phyloP scores from a whole-genome alignment of 2,329 filamentous ascomycete genomes.

The Colletotrichum zoysiae region DNA sequence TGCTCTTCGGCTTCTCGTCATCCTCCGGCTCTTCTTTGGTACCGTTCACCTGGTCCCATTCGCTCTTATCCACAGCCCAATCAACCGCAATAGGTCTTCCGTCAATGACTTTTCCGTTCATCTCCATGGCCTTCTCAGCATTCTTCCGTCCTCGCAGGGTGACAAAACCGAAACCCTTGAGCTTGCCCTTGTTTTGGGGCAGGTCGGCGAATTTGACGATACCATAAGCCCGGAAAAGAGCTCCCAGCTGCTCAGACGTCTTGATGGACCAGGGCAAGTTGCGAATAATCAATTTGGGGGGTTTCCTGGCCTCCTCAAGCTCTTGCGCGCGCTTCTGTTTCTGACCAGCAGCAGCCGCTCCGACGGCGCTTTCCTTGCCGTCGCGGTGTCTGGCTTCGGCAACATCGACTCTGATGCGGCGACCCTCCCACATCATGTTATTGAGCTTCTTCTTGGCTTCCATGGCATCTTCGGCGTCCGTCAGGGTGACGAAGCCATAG shows the following conservation, averaged over 20 bases:
- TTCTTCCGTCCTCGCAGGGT: conserved; percentile 90
- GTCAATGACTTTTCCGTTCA: conserved; percentile 93
- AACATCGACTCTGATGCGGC: conserved; percentile 86
- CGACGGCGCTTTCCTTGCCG: conserved; percentile 50
- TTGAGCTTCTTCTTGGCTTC: conserved; percentile 86
- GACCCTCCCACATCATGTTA: conserved; percentile 81
- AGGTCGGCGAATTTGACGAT: conserved; percentile 91
- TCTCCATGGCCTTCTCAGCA: conserved; percentile 86
- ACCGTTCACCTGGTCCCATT: conserved; percentile 78
- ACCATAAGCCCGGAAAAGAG: conserved; percentile 87
- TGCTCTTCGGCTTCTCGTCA: conserved; percentile 46
- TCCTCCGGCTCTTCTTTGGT: conserved; percentile 46
- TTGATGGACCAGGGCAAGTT: conserved; percentile 98
- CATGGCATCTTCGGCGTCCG: conserved; percentile 90
- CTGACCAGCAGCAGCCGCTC: conserved; percentile 54
- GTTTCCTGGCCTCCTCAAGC: conserved; percentile 69
- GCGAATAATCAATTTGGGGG: conserved; percentile 86
- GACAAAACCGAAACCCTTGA: conserved; percentile 94
- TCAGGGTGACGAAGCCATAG: conserved; percentile 97
- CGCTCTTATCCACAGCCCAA: conserved; percentile 93
- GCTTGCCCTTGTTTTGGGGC: conserved; percentile 80
- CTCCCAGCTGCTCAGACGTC: conserved; percentile 81
- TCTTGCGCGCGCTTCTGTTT: conserved; percentile 71
- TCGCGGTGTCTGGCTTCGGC: conserved; percentile 86
- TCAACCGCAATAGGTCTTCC: conserved; percentile 92